Percentiles rank a stretch among this genome's conserved stretches.
phyloP scores from a whole-genome alignment of 768 basidiomycete genomes.

The Calocera viscosa region DNA sequence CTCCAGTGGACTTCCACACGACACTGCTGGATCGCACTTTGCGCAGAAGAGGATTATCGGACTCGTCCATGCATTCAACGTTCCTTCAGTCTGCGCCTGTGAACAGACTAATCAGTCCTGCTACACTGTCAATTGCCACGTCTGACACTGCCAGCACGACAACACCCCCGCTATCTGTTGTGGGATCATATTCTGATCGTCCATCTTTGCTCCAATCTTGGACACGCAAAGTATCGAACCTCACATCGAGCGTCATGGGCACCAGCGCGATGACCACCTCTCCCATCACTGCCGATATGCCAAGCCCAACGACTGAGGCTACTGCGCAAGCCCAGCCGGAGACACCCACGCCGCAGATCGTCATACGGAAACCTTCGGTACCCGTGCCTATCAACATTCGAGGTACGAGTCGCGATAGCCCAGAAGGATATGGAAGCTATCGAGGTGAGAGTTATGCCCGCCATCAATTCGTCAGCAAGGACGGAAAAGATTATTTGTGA shows the following conservation, averaged over 20 bases:
- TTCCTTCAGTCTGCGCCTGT: constrained; percentile 38
- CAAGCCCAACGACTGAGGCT: background rate
- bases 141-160: background rate
- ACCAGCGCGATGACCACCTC: background rate
- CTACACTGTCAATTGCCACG: background rate
- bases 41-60: constrained; percentile 69
- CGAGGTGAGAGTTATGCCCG: background rate
- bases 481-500: background rate
- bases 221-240: background rate
- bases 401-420: background rate
- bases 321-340: background rate
- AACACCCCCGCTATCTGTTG: background rate
- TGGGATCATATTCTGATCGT: background rate
- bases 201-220: background rate
- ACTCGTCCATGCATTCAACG: constrained; percentile 84
- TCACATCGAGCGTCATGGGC: constrained; percentile 3
- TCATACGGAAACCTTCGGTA: background rate
- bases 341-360: background rate
- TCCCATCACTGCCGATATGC: background rate
- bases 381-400: background rate
- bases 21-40: constrained; percentile 55
- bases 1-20: constrained; percentile 29
- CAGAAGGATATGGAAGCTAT: background rate
- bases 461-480: constrained; percentile 1
- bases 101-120: background rate